Percentiles rank a stretch among this genome's conserved stretches.
phyloP scores from a whole-genome alignment of 805 yeast genomes.

The Isabelozyma heimii region DNA sequence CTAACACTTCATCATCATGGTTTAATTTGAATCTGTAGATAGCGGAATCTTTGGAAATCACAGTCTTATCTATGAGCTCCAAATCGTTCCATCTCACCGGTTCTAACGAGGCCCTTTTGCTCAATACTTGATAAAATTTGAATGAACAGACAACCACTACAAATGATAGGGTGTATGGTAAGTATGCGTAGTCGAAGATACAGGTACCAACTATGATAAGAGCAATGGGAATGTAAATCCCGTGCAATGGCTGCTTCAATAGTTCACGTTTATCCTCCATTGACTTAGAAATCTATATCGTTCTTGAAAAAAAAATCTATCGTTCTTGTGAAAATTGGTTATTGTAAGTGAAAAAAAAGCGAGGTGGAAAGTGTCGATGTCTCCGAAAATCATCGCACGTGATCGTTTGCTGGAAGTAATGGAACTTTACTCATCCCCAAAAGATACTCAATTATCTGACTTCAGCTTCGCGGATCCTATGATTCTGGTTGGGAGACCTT shows the following conservation, averaged over 20 bases:
- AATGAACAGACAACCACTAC: slow-evolving; percentile 30
- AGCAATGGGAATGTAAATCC: slow-evolving; percentile 67
- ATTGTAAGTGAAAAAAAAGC: background rate
- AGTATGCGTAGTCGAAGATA: slow-evolving; percentile 48
- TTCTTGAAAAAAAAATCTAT: background rate
- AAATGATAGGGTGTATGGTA: slow-evolving; percentile 44
- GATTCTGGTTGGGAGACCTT: too few species aligned
- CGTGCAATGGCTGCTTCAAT: slow-evolving; percentile 70
- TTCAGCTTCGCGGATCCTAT: too few species aligned
- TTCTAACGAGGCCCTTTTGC: slow-evolving; percentile 45
- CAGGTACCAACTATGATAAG: slow-evolving; percentile 60
- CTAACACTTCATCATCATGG: slow-evolving; percentile 57
- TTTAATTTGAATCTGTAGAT: slow-evolving; percentile 69
- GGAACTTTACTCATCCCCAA: too few species aligned
- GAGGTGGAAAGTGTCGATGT: background rate
- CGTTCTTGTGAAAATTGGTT: background rate
- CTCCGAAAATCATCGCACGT: too few species aligned
- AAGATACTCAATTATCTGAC: too few species aligned
- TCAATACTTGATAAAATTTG: slow-evolving; percentile 40
- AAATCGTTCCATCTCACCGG: slow-evolving; percentile 57
- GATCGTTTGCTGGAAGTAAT: too few species aligned
- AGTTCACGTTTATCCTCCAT: slow-evolving; percentile 49
- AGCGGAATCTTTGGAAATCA: slow-evolving; percentile 68
- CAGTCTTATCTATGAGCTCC: slow-evolving; percentile 72
- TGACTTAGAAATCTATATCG: background rate